Evolutionary conservation across 2,329 filamentous ascomycete species (phyloP), one percentile per base, ranked within the genome.

Genomic region (Reticulascus tulasneorum): DNA sequence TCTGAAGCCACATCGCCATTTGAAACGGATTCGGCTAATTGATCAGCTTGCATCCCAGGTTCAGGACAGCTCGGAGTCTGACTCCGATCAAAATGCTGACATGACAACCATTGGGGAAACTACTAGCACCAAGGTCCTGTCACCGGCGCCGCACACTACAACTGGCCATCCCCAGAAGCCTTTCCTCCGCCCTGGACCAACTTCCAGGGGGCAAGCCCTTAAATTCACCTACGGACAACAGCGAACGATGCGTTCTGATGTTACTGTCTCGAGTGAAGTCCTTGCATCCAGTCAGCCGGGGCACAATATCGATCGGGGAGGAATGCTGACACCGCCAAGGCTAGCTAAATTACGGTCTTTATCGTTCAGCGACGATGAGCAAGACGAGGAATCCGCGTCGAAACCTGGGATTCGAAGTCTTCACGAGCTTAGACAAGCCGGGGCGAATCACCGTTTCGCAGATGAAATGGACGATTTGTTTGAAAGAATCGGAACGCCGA

Each of bases 391-490:
- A 12, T 48, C 60, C 10, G 4, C 56, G 54, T 10, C 61, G 62
- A 15, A 68, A 66, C 29, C 32, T 19, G 66, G 69, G n/a, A n/a
- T n/a, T n/a, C n/a, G n/a, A n/a, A n/a, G n/a, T n/a, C 74, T 84
- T 13, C 79, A 84, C 50, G 80, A 84, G 51, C 58, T 84, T 26
- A 69, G 78, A 33, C 75, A 82, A 41, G 78, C 79, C 5, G 80
- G 80, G 12, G 79, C 77, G 16, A 82, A 82, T 50, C 80, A 77
- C 48, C 73, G 80, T 19, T 80, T 80, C 45, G 66, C 79, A 5
- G 79, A 84, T 45, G 77, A 81, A 48, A 73, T 84, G 58, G 75
- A 80, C 42, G 80, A 84, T 47, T 58, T 83, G 12, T 57, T 81
- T 35, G 75, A 77, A 28, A 71, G 79, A 36, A 75, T 84, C 45